These are phyloP conservation scores for Candida stauntonica DNA, from an alignment of 805 yeast species.

Conservation along the genomic window DNA sequence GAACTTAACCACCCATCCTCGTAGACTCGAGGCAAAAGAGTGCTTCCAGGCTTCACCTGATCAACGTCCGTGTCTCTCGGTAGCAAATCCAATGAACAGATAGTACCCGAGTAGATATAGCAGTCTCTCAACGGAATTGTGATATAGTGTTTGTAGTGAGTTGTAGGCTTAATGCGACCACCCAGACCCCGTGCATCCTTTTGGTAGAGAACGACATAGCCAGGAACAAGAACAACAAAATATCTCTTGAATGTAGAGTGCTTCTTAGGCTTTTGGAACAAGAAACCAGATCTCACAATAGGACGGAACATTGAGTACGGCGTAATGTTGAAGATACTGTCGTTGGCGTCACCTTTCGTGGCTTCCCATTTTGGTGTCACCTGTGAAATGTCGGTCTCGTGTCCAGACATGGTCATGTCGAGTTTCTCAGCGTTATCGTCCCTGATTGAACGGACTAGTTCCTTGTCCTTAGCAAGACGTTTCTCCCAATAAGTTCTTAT, in stretches of 20 bases:
- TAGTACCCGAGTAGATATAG: constrained; percentile 70
- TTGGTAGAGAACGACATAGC: constrained; percentile 56
- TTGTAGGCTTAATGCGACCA: constrained; percentile 43
- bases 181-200: constrained; percentile 42
- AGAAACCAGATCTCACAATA: constrained; percentile 57
- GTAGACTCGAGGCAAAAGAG: constrained; percentile 66
- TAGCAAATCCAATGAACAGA: constrained; percentile 54
- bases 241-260: constrained; percentile 60
- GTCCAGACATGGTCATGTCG: constrained; percentile 44
- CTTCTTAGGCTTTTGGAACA: constrained; percentile 67
- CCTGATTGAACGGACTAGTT: constrained; percentile 28
- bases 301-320: constrained; percentile 55
- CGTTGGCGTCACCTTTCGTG: constrained; percentile 49
- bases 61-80: constrained; percentile 42
- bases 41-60: constrained; percentile 45
- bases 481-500: constrained; percentile 57
- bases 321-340: constrained; percentile 49
- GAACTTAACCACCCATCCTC: constrained; percentile 80
- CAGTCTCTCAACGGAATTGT: constrained; percentile 63
- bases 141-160: constrained; percentile 47
- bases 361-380: constrained; percentile 49
- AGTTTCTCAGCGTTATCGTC: constrained; percentile 42
- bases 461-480: constrained; percentile 37
- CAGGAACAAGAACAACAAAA: constrained; percentile 66
- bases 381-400: constrained; percentile 50